A percentile compares a stretch with the other conserved stretches of the same genome.
Evolutionary conservation across 805 yeast genomes (phyloP).

Genomic region (Debaryomyces hansenii): DNA sequence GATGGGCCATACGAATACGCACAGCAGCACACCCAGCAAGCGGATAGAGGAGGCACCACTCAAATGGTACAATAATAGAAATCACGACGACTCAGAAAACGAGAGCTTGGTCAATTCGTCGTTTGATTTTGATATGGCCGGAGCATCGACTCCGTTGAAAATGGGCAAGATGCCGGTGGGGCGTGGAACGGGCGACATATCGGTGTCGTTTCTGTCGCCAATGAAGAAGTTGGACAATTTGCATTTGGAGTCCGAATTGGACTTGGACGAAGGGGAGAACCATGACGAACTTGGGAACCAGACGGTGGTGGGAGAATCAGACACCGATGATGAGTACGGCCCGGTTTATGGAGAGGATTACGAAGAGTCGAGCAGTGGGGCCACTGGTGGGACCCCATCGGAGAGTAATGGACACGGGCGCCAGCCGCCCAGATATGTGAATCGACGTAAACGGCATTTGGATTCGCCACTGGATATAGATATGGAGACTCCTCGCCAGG

Average conservation of each 20-base stretch:
- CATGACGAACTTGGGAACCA: neutral
- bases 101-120: constrained; percentile 4
- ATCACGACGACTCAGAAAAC: constrained; percentile 4
- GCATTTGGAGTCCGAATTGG: constrained; percentile 22
- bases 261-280: neutral
- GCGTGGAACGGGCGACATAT: constrained; percentile 1
- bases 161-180: neutral
- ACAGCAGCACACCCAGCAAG: neutral
- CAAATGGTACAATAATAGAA: constrained; percentile 3
- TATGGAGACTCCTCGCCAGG: constrained; percentile 6
- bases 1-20: constrained; percentile 2
- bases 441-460: constrained; percentile 25
- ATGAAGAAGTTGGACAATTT: constrained; percentile 34
- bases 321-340: constrained; percentile 8
- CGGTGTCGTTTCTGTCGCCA: constrained; percentile 30
- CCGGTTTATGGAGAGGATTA: constrained; percentile 14
- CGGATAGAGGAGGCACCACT: neutral
- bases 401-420: neutral
- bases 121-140: constrained; percentile 9
- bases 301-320: neutral
- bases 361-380: neutral
- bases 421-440: constrained; percentile 19
- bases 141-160: constrained; percentile 11
- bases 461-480: constrained; percentile 26
- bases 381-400: too few relatives aligned